Evolutionary conservation across 345 rosid genomes (phyloP), one percentile per base, ranked within the genome.

Genomic region (Rhodamnia rubescens): DNA sequence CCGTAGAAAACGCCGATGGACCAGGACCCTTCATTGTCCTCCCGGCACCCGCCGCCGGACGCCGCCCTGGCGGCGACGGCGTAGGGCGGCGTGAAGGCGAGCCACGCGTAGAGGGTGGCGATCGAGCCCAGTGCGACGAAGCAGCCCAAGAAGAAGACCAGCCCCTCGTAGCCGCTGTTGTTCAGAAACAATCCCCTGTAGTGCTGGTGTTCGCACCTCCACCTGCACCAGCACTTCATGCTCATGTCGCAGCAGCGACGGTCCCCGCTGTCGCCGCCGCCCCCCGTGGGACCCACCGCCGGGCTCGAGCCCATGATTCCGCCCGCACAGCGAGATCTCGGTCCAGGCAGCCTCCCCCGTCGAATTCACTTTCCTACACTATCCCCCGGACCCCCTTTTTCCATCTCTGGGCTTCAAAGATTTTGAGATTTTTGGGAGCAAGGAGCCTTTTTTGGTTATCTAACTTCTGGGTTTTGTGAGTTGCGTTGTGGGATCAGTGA

Each of bases 1-100:
- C 99, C 99, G 87, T 91, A 95, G 88, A 92, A 95, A 85, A 95
- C 92, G 29, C 99, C 99, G 87, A 97, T 88, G 11, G 99, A 92
- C 99, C 99, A 96, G 22, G 99, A 96, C 85, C 99, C 99, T 83
- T 97, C 99, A 85, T 88, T 89, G 83, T 97, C 99, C 55, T 93
- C 96, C 84, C 82, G 90, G 47, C 99, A 97, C 56, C 99, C 99
- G 20, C 89, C 50, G 51, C 95, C 90, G 57, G 90, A 86, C 82
- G 87, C 84, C 75, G 90, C 90, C 59, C 89, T 83, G 57, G 84
- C 88, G 14, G 50, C 87, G 83, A 83, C 86, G 69, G 88, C 87
- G 83, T 84, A 69, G 55, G 93, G 87, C 51, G 88, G 90, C 83
- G 84, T 86, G 85, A 93, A 91, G 51, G 86, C 85, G 4, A 94